A percentile compares a stretch with the other conserved stretches of the same genome.
phyloP scores from a whole-genome alignment of 352 stramenopile genomes.

The Globisporangium orthogonon region DNA sequence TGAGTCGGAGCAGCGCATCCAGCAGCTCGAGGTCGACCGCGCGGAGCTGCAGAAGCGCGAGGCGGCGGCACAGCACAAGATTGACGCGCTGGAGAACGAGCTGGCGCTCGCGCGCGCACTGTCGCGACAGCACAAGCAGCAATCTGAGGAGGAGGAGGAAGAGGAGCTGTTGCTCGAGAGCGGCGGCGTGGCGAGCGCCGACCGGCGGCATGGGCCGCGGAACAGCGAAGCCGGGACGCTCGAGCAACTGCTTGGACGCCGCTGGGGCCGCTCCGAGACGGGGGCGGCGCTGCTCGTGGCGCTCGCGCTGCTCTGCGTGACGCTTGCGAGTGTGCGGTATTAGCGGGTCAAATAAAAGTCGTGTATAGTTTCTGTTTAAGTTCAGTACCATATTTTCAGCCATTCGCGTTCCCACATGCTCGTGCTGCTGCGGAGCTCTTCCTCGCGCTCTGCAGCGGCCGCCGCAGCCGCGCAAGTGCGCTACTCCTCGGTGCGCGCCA shows the following conservation, averaged over 20 bases:
- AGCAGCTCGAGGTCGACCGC: constrained; percentile 24
- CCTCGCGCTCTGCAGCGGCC: background rate
- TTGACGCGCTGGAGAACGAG: constrained; percentile 2
- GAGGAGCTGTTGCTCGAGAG: constrained; percentile 9
- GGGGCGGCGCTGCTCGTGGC: constrained; percentile 6
- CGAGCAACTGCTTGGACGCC: background rate
- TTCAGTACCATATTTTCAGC: background rate
- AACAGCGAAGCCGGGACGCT: background rate
- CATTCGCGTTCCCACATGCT: too few species aligned
- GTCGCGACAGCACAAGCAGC: constrained; percentile 1
- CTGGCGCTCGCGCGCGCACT: constrained; percentile 5
- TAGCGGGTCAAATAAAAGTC: background rate
- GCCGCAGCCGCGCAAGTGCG: background rate
- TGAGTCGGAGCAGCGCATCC: constrained; percentile 24
- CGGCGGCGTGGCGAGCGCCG: background rate
- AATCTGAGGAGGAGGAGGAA: constrained; percentile 1
- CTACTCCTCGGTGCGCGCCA: constrained; percentile 5
- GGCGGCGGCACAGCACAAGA: constrained; percentile 2
- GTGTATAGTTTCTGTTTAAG: background rate
- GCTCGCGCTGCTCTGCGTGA: constrained; percentile 14
- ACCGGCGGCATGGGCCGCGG: background rate
- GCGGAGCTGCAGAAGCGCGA: constrained; percentile 6
- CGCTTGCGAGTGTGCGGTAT: constrained; percentile 2
- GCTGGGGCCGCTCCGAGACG: constrained; percentile 1
- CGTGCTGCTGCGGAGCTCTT: constrained; percentile 5